Conservation (phyloP, 148 eudicot species). For the Rhododendron molle region DNA sequence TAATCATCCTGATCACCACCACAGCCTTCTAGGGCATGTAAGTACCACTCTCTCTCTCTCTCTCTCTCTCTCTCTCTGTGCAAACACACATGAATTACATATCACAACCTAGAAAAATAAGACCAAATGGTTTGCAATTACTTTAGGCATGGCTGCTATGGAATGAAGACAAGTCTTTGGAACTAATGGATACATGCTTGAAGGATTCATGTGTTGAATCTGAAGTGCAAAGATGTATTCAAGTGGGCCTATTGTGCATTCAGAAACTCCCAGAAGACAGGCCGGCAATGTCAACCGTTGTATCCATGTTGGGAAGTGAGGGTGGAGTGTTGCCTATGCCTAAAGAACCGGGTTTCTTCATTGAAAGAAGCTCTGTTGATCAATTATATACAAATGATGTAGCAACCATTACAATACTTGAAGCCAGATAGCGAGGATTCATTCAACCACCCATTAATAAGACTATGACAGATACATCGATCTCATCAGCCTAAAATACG, state of each 20-base stretch:
- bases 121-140: not conserved
- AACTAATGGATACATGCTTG: not conserved
- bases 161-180: not conserved
- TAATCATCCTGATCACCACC: no score
- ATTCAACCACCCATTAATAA: not conserved
- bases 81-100: no score
- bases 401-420: not conserved
- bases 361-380: not conserved
- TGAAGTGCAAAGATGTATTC: constrained; percentile 2
- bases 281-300: constrained; percentile 18
- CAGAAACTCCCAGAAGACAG: constrained; percentile 22
- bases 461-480: not conserved
- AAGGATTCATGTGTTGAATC: not conserved
- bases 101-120: not conserved
- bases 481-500: not conserved
- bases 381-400: not conserved
- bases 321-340: constrained; percentile 11
- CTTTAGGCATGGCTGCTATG: constrained; percentile 3
- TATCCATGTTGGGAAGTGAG: constrained; percentile 17
- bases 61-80: no score
- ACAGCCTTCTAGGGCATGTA: not conserved
- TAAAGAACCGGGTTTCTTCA: constrained; percentile 23
- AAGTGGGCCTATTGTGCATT: constrained; percentile 22
- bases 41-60: no score
- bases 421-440: not conserved